Evolutionary conservation across 2,329 filamentous ascomycete species (phyloP).

Genomic region (Diaporthe nobilis): DNA sequence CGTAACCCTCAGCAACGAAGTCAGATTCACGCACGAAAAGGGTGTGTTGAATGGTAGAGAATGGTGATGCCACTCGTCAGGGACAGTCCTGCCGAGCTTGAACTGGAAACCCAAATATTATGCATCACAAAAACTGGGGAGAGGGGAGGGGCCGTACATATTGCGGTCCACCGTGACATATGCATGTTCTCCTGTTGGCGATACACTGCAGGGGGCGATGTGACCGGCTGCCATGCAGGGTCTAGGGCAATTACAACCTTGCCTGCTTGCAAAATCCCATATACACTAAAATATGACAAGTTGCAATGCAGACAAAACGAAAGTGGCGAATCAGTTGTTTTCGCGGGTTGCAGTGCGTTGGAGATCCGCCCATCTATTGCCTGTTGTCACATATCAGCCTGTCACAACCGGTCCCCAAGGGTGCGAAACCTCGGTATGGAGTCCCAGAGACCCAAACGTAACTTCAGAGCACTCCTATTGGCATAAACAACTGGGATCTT

Average conservation of each 20-base stretch:
- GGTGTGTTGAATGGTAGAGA: too few relatives aligned
- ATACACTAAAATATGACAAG: background rate
- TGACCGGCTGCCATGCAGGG: background rate
- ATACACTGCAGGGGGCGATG: background rate
- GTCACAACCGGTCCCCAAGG: background rate
- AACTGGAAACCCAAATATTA: background rate
- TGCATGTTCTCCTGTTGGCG: background rate
- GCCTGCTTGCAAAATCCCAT: background rate
- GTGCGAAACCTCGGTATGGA: background rate
- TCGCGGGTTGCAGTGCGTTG: background rate
- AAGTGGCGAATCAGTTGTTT: background rate
- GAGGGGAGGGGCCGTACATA: background rate
- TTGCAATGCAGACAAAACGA: background rate
- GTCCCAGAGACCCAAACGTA: background rate
- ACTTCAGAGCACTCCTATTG: background rate
- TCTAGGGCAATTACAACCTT: background rate
- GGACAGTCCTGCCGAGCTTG: background rate
- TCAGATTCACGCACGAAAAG: background rate
- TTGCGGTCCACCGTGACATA: background rate
- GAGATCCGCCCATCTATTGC: background rate
- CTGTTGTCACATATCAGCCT: conserved; percentile 10
- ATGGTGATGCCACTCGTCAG: background rate
- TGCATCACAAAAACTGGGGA: conserved; percentile 11
- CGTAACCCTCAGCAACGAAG: background rate
- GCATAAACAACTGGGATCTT: background rate